These are phyloP conservation scores for Crucihimalaya himalaica DNA, from an alignment of 345 rosid species.

Conservation along the genomic window DNA sequence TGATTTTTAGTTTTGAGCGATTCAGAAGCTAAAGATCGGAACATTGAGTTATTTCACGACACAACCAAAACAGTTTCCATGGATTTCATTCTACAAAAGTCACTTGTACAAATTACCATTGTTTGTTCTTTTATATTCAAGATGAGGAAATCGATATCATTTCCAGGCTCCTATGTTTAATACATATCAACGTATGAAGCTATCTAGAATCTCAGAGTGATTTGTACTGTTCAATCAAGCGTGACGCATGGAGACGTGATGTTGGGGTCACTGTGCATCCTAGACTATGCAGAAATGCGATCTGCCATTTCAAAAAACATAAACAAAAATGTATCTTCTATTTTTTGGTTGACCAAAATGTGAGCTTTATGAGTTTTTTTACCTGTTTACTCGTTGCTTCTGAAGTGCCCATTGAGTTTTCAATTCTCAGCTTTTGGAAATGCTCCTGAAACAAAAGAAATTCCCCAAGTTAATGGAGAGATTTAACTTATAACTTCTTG, in stretches of 20 bases:
- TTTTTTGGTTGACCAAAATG: not conserved
- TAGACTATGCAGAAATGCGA: constrained; percentile 68
- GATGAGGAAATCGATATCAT: constrained; percentile 22
- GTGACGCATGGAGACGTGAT: constrained; percentile 92
- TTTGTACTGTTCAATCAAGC: constrained; percentile 87
- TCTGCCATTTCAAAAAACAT: constrained; percentile 44
- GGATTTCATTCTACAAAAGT: not conserved
- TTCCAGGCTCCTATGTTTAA: not conserved
- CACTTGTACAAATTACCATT: not conserved
- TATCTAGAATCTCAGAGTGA: constrained; percentile 49
- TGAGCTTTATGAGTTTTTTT: constrained; percentile 9
- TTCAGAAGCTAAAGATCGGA: not conserved
- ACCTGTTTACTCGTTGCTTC: constrained; percentile 91
- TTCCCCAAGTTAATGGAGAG: not conserved
- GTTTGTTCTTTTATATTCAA: not conserved
- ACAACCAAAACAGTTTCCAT: not conserved
- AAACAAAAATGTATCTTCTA: not conserved
- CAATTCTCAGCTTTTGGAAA: constrained; percentile 77
- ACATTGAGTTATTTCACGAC: not conserved
- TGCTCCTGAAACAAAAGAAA: constrained; percentile 58
- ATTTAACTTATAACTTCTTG: not conserved
- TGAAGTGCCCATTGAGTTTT: constrained; percentile 83
- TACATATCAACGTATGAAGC: not conserved
- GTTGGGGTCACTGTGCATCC: constrained; percentile 82
- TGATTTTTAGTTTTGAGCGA: not conserved